Evolutionary conservation across 1,284 basidiomycete genomes (phyloP).

Genomic region (Neonothopanus nambi): DNA sequence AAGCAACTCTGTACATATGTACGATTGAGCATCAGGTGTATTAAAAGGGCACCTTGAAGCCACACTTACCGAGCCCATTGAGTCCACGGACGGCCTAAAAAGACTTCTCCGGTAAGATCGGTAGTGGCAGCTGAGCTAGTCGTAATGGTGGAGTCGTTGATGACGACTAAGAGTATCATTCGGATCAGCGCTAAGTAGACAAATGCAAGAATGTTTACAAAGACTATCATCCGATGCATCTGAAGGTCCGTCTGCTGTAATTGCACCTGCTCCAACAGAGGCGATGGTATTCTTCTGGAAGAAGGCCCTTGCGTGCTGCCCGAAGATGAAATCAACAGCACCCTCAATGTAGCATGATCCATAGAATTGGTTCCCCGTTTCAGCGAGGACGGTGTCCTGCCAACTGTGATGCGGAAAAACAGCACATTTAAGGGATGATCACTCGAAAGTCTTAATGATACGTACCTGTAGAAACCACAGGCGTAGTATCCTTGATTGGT

Average conservation of each 20-base stretch:
- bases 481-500: slow-evolving; percentile 27
- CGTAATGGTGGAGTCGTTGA: slow-evolving; percentile 26
- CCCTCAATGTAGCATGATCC: slow-evolving; percentile 33
- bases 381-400: slow-evolving; percentile 33
- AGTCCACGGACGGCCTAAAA: slow-evolving; percentile 33
- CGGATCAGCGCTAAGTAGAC: background rate
- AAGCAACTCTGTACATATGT: slow-evolving; percentile 21
- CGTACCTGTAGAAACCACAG: slow-evolving; percentile 23
- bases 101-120: slow-evolving; percentile 26
- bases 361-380: slow-evolving; percentile 32
- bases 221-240: slow-evolving; percentile 17
- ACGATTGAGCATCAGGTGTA: too few relatives aligned
- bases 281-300: slow-evolving; percentile 33
- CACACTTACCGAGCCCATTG: slow-evolving; percentile 21
- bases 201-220: slow-evolving; percentile 13
- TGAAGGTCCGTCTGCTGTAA: slow-evolving; percentile 31
- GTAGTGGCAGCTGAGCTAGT: slow-evolving; percentile 21
- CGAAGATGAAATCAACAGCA: slow-evolving; percentile 37
- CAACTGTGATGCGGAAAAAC: slow-evolving; percentile 18
- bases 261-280: slow-evolving; percentile 27
- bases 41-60: too few relatives aligned
- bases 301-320: slow-evolving; percentile 30
- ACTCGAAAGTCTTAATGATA: background rate
- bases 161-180: slow-evolving; percentile 24
- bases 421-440: background rate